A percentile compares a stretch with the other conserved stretches of the same genome.
Evolutionary conservation across 2,329 filamentous ascomycete species (phyloP).

Genomic region (Penicillium griseofulvum): DNA sequence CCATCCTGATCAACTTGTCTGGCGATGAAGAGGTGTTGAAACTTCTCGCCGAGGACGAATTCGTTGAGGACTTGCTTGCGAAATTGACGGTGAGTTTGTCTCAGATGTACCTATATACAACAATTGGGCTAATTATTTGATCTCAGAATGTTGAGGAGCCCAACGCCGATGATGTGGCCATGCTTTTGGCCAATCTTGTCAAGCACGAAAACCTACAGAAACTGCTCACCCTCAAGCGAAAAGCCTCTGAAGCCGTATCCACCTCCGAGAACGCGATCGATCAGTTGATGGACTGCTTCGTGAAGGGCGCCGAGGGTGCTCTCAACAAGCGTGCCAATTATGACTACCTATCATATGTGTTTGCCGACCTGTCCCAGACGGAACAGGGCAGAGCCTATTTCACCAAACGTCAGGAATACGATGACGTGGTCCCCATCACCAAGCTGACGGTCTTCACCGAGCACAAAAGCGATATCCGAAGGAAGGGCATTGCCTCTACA

Average conservation of each 20-base stretch:
- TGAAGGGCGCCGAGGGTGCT: conserved; percentile 77
- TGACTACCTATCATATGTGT: conserved; percentile 91
- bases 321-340: conserved; percentile 85
- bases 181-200: conserved; percentile 88
- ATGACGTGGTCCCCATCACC: conserved; percentile 79
- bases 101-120: not conserved
- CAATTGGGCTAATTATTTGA: not conserved
- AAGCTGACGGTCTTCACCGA: conserved; percentile 95
- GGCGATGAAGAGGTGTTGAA: conserved; percentile 75
- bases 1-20: conserved; percentile 75
- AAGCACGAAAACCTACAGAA: conserved; percentile 73
- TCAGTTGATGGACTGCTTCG: conserved; percentile 92
- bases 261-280: conserved; percentile 75
- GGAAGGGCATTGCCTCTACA: conserved; percentile 91
- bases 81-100: conserved; percentile 74
- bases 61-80: conserved; percentile 69
- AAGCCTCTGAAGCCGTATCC: conserved; percentile 66
- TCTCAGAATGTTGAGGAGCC: conserved; percentile 58
- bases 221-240: conserved; percentile 66
- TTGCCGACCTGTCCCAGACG: conserved; percentile 87
- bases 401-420: conserved; percentile 69
- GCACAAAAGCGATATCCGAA: conserved; percentile 75
- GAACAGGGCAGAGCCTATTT: conserved; percentile 73
- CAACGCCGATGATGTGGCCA: conserved; percentile 80
- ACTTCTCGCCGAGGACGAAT: conserved; percentile 71